Percentiles rank a stretch among this genome's conserved stretches.
phyloP scores from a whole-genome alignment of 1,284 basidiomycete species.

The Phellopilus nigrolimitatus region DNA sequence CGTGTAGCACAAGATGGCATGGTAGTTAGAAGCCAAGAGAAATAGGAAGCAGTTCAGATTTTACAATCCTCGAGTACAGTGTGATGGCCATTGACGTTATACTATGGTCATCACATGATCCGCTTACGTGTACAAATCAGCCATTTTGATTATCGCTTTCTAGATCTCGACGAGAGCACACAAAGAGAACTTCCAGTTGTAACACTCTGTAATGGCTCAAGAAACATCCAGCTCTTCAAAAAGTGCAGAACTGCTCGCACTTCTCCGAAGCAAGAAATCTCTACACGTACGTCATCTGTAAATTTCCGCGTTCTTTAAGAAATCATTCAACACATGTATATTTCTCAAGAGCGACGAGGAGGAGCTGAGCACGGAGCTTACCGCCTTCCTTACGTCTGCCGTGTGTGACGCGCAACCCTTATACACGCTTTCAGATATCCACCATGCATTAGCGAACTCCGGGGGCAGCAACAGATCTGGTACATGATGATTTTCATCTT shows the following conservation, averaged over 20 bases:
- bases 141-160: no score
- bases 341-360: constrained; percentile 1
- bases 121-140: no score
- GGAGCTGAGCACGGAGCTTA: constrained; percentile 19
- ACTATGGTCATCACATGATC: not conserved
- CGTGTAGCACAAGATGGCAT: not conserved
- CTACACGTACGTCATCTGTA: not conserved
- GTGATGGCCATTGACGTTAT: no score
- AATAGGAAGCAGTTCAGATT: not conserved
- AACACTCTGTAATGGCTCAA: not conserved
- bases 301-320: not conserved
- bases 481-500: constrained; percentile 28
- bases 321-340: not conserved
- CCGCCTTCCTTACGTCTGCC: constrained; percentile 25
- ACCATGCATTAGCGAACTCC: constrained; percentile 22
- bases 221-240: not conserved
- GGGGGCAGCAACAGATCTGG: no score
- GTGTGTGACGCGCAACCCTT: constrained; percentile 25
- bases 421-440: constrained; percentile 22
- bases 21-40: not conserved
- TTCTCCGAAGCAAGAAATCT: not conserved
- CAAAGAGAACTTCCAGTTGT: no score
- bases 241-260: not conserved
- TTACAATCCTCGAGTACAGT: not conserved
- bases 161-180: no score